phyloP scores from a whole-genome alignment of 345 rosid genomes.

The Balakata baccata region DNA sequence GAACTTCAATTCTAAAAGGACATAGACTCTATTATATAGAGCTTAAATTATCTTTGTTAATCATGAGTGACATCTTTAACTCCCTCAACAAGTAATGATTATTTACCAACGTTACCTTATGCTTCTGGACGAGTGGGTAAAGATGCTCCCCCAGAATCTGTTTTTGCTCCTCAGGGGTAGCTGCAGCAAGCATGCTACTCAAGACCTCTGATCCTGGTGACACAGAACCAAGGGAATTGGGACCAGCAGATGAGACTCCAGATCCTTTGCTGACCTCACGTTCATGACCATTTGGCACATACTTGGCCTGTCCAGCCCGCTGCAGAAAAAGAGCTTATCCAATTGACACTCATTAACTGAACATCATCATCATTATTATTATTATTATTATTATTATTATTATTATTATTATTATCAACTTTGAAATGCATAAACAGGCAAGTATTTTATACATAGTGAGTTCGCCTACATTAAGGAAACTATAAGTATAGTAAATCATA shows the following conservation, averaged over 20 bases:
- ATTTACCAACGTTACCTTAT: conserved; percentile 39
- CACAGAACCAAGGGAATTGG: conserved; percentile 30
- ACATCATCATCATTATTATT: too few species aligned
- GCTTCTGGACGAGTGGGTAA: conserved; percentile 60
- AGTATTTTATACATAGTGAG: not conserved
- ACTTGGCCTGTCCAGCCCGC: conserved; percentile 38
- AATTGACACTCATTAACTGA: not conserved
- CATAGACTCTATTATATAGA: not conserved
- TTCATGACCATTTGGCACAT: conserved; percentile 37
- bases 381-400: too few species aligned
- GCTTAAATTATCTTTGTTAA: not conserved
- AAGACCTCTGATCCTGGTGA: conserved; percentile 43
- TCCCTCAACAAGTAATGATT: not conserved
- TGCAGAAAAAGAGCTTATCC: conserved; percentile 14
- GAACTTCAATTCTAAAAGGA: not conserved
- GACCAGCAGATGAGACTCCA: conserved; percentile 22
- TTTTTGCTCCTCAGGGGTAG: conserved; percentile 55
- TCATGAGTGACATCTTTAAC: not conserved
- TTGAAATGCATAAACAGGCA: not conserved
- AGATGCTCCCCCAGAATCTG: conserved; percentile 59
- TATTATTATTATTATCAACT: too few species aligned
- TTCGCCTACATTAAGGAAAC: not conserved
- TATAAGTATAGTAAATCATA: not conserved
- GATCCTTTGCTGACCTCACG: conserved; percentile 42
- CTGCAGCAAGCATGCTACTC: conserved; percentile 59